A percentile compares a stretch with the other conserved stretches of the same genome.
Conservation (phyloP, 1,139 yeast species). For the Sporopachydermia cereana region DNA sequence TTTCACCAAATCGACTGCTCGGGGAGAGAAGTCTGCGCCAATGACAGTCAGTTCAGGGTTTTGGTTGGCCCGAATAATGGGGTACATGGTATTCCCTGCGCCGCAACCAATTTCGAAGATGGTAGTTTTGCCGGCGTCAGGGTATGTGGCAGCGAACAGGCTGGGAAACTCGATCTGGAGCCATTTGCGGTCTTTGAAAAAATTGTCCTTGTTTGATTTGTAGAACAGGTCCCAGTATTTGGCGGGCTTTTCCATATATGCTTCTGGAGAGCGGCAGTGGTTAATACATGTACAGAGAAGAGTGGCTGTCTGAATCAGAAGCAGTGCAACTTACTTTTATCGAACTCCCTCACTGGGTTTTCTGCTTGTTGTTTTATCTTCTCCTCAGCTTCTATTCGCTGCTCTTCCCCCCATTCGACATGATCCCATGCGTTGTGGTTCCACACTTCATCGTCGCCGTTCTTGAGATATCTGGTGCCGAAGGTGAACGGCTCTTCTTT, state of each 20-base stretch:
- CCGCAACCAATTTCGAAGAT: constrained; percentile 96
- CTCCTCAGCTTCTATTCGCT: constrained; percentile 59
- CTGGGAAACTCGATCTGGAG: constrained; percentile 86
- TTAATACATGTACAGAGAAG: background rate
- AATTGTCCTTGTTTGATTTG: constrained; percentile 80
- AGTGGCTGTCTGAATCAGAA: background rate
- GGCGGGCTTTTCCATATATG: constrained; percentile 78
- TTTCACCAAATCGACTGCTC: constrained; percentile 80
- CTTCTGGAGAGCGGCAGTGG: constrained; percentile 15
- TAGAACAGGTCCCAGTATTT: constrained; percentile 94
- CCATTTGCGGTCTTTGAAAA: constrained; percentile 96
- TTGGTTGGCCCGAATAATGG: constrained; percentile 69
- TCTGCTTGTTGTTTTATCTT: constrained; percentile 68
- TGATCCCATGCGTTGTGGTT: constrained; percentile 96
- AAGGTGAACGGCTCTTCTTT: constrained; percentile 86
- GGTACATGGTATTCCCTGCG: constrained; percentile 94
- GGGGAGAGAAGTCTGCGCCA: constrained; percentile 85
- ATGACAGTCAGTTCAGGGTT: constrained; percentile 63
- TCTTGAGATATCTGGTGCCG: constrained; percentile 70
- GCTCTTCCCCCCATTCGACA: constrained; percentile 96
- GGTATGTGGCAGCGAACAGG: constrained; percentile 63
- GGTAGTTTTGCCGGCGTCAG: constrained; percentile 55
- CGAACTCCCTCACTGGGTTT: constrained; percentile 76
- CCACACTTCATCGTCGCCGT: constrained; percentile 70
- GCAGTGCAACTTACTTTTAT: constrained; percentile 38